Base-by-base conservation (phyloP, 108 stramenopile species). In the Conticribra guillardii region DNA sequence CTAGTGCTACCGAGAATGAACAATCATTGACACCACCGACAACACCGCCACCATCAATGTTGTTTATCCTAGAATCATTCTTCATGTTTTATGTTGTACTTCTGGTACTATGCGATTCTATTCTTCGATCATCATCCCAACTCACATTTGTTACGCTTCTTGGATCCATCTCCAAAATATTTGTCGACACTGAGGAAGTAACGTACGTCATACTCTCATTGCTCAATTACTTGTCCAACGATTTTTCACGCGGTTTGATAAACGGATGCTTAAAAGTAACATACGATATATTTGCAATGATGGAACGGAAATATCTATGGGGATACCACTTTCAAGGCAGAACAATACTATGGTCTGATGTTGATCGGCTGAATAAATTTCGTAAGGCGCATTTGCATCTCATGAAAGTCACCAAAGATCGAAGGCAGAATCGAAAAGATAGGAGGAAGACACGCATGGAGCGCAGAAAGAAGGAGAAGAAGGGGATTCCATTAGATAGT, bases 31-130 rank as follows among this genome's bases (percentile, higher is more conserved):
- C 48, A 21, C 32, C 16, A 49, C 8, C 31, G 11, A 27, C 22
- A 27, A 47, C 28, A 1, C 8, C 28, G 2, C 8, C 17, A 1
- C n/a, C 26, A 51, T 59, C 67, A 32, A 55, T 66, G 57, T 65
- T 58, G 52, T 79, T 79, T 37, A 8, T 79, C 7, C 29, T 71
- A 33, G 69, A 79, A 52, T 49, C 60, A 22, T 67, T 79, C 44
- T 19, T 52, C 0, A 60, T 63, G 2, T 16, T 54, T 15, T 71
- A 67, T 33, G 61, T 71, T 33, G 41, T 54, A 54, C 45, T 70
- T 41, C 66, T 60, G 45, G 48, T 64, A 1, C 5, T 71, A 7
- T 70, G 54, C 28, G 77, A 79, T 57, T n/a, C 70, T 0, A 21
- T 67, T 5, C 30, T 71, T 23, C 57, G 77, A 34, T 46, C 33